These are phyloP conservation scores for Celoporthe dispersa DNA, from an alignment of 2,329 filamentous ascomycete species.

Conservation along the genomic window DNA sequence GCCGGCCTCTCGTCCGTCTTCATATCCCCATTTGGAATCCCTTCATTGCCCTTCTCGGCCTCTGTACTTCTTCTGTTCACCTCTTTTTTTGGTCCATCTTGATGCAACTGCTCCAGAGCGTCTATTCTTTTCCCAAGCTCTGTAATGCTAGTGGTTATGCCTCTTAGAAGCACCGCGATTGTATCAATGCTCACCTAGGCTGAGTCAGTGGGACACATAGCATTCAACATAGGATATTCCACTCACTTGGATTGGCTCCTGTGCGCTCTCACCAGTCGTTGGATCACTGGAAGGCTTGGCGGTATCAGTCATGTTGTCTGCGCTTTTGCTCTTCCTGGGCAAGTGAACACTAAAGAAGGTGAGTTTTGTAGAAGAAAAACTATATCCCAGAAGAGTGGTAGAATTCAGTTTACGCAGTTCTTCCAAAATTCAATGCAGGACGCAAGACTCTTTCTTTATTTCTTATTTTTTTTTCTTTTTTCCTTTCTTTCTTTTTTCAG, in stretches of 20 bases:
- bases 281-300: not conserved
- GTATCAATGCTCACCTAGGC: not conserved
- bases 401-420: too few relatives aligned
- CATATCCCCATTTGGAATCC: not conserved
- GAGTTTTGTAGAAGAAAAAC: too few relatives aligned
- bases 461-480: too few relatives aligned
- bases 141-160: not conserved
- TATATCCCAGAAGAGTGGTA: too few relatives aligned
- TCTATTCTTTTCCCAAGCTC: not conserved
- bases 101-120: not conserved
- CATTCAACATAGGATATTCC: not conserved
- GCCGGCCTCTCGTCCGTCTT: not conserved
- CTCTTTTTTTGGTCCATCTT: not conserved
- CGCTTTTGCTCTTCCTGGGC: not conserved
- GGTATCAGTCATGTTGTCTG: not conserved
- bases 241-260: not conserved
- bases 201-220: not conserved
- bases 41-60: not conserved
- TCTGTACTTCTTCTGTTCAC: not conserved
- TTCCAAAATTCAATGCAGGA: too few relatives aligned
- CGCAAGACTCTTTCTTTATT: too few relatives aligned
- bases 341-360: not conserved
- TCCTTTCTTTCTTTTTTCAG: too few relatives aligned
- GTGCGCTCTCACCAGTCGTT: not conserved
- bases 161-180: not conserved